Conservation (phyloP, 2,329 filamentous ascomycete genomes). For the Piedraia hortae region DNA sequence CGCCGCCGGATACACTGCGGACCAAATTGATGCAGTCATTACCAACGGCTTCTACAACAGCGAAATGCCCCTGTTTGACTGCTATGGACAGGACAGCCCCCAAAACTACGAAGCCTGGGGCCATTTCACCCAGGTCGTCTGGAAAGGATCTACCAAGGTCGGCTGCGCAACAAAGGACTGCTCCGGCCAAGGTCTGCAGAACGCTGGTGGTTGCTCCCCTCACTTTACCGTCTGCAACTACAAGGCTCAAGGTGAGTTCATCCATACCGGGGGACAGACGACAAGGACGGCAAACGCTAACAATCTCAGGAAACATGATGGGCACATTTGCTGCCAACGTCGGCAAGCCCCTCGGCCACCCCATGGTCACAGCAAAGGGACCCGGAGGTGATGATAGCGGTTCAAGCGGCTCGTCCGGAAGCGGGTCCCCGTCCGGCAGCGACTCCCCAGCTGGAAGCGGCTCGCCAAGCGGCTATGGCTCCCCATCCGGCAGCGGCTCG, state of each 20-base stretch:
- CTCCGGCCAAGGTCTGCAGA: constrained; percentile 23
- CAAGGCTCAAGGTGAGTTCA: constrained; percentile 34
- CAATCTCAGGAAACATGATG: constrained; percentile 27
- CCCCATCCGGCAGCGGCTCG: no score
- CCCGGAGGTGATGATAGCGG: no score
- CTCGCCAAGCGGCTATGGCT: no score
- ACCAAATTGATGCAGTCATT: constrained; percentile 37
- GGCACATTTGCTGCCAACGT: constrained; percentile 28
- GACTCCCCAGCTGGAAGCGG: no score
- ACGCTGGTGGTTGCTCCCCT: constrained; percentile 17
- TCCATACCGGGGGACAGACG: constrained; percentile 1
- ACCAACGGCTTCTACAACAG: constrained; percentile 75
- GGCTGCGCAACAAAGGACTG: constrained; percentile 23
- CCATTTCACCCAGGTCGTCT: constrained; percentile 13
- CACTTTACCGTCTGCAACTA: constrained; percentile 83
- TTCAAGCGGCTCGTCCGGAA: no score
- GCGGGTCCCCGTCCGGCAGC: no score
- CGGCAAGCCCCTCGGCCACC: neutral
- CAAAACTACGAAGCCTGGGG: constrained; percentile 33
- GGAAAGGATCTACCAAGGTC: constrained; percentile 9
- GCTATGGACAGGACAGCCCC: constrained; percentile 34
- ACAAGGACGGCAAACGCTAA: constrained; percentile 1
- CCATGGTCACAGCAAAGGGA: no score
- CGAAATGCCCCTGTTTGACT: constrained; percentile 32
- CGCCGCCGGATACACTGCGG: constrained; percentile 33